A percentile compares a stretch with the other conserved stretches of the same genome.
Evolutionary conservation across 768 basidiomycete genomes (phyloP).

Genomic region (Phaffia australis): DNA sequence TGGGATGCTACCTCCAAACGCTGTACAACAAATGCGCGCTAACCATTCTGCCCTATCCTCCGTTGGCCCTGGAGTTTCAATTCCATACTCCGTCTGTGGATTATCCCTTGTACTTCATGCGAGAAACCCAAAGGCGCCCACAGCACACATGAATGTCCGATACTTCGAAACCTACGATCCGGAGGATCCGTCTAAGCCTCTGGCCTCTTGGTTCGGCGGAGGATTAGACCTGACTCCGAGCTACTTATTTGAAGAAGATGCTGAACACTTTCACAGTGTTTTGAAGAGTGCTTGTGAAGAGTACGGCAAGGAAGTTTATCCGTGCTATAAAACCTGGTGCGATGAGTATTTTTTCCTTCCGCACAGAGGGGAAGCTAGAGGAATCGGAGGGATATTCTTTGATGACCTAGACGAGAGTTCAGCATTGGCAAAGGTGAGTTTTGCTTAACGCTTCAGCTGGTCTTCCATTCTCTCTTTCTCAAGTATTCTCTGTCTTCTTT

Average conservation of each 20-base stretch:
- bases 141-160: constrained; percentile 90
- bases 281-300: constrained; percentile 64
- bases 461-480: too few species aligned
- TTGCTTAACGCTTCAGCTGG: background rate
- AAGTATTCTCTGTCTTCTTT: too few species aligned
- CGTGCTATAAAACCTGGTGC: constrained; percentile 84
- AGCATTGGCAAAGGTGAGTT: constrained; percentile 36
- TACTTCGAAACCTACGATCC: constrained; percentile 62
- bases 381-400: constrained; percentile 91
- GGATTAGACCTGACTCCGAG: constrained; percentile 89
- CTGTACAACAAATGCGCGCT: constrained; percentile 87
- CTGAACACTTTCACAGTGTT: constrained; percentile 69
- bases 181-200: constrained; percentile 25
- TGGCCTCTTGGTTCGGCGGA: constrained; percentile 98
- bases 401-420: constrained; percentile 64
- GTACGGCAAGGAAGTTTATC: constrained; percentile 59
- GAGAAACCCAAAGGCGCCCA: constrained; percentile 82
- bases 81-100: constrained; percentile 90
- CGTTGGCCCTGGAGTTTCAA: constrained; percentile 38
- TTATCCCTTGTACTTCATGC: constrained; percentile 90
- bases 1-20: constrained; percentile 72
- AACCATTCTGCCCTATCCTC: constrained; percentile 54
- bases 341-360: constrained; percentile 93
- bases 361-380: constrained; percentile 77
- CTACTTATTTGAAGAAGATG: constrained; percentile 82